Evolutionary conservation across 2,329 filamentous ascomycete genomes (phyloP).

Genomic region (Claviceps citrina): DNA sequence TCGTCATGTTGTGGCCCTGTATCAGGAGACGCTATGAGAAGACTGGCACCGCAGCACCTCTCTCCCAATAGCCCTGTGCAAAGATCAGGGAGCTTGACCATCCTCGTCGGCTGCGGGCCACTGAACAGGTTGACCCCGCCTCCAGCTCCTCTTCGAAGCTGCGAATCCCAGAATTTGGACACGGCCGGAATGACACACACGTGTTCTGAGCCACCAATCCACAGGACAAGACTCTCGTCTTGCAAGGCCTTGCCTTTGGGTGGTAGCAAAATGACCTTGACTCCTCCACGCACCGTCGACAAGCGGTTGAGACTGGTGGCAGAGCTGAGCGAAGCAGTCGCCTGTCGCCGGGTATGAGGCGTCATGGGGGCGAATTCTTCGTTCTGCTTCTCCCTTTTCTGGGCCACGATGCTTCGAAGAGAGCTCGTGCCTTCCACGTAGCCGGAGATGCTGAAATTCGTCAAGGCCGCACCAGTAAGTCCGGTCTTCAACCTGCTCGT

Average conservation of each 20-base stretch:
- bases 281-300: constrained; percentile 34
- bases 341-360: constrained; percentile 42
- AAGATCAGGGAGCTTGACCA: constrained; percentile 39
- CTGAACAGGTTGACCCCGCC: constrained; percentile 40
- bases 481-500: constrained; percentile 36
- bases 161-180: constrained; percentile 43
- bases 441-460: constrained; percentile 41
- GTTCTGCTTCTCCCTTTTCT: constrained; percentile 21
- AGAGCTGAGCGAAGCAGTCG: constrained; percentile 28
- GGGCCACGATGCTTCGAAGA: constrained; percentile 26
- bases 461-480: constrained; percentile 41
- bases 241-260: constrained; percentile 26
- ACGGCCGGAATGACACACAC: constrained; percentile 41
- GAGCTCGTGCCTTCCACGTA: constrained; percentile 45
- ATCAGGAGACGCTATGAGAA: constrained; percentile 24
- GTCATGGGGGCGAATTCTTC: constrained; percentile 49
- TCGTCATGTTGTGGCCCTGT: constrained; percentile 9
- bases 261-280: constrained; percentile 33
- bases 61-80: constrained; percentile 40
- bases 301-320: constrained; percentile 34
- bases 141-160: constrained; percentile 35
- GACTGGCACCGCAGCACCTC: constrained; percentile 35
- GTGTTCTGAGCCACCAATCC: constrained; percentile 41
- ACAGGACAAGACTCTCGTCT: constrained; percentile 40
- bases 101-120: constrained; percentile 37